These are phyloP conservation scores for Periconia macrospinosa DNA, from an alignment of 2,329 filamentous ascomycete species.

Conservation along the genomic window DNA sequence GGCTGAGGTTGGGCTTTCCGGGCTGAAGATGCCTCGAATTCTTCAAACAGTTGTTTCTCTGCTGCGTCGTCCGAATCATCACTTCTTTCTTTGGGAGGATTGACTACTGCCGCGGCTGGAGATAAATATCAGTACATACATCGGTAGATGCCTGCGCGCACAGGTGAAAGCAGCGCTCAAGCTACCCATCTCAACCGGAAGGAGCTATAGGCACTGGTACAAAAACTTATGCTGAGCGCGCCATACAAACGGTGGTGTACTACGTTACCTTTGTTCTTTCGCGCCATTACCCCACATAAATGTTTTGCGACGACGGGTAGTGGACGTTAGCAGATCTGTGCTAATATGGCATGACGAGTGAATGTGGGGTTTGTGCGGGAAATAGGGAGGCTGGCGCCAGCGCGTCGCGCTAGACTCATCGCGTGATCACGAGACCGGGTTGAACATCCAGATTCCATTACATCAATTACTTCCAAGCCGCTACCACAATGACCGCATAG, in stretches of 20 bases:
- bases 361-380: constrained; percentile 1
- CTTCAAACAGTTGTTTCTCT: constrained; percentile 25
- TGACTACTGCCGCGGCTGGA: background rate
- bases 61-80: constrained; percentile 19
- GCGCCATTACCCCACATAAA: background rate
- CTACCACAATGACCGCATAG: background rate
- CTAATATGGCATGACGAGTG: background rate
- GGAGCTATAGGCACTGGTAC: no score
- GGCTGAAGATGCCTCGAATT: constrained; percentile 12
- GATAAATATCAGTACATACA: background rate
- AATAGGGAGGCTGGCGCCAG: constrained; percentile 14
- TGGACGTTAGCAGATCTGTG: background rate
- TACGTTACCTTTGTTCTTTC: background rate
- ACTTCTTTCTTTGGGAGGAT: background rate
- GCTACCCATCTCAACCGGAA: no score
- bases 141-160: background rate
- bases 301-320: background rate
- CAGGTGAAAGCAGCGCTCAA: no score
- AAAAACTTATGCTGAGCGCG: no score
- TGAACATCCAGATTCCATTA: background rate
- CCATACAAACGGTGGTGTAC: background rate
- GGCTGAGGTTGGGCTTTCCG: constrained; percentile 5
- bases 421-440: background rate
- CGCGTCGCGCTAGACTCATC: background rate
- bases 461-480: background rate